Evolutionary conservation across 169 alveolate species (phyloP).

Genomic region (Cyclospora cayetanensis): DNA sequence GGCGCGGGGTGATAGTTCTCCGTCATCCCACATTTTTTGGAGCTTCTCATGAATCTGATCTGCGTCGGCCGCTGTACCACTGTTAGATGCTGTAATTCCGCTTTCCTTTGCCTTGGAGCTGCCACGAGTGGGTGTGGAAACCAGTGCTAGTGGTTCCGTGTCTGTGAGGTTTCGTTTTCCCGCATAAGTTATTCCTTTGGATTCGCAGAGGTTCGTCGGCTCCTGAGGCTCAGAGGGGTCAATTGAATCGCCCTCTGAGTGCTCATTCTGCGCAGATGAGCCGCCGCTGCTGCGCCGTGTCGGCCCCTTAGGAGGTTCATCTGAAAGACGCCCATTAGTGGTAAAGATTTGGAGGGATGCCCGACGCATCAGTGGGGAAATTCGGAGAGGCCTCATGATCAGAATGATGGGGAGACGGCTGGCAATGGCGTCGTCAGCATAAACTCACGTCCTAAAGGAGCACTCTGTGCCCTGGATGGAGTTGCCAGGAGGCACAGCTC

Average conservation of each 20-base stretch:
- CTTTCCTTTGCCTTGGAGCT: neutral
- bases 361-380: conserved; percentile 49
- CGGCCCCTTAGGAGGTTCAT: conserved; percentile 16
- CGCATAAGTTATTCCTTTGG: neutral
- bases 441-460: neutral
- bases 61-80: neutral
- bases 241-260: neutral
- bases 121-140: conserved; percentile 57
- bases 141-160: conserved; percentile 21
- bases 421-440: neutral
- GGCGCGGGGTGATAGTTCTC: conserved; percentile 64
- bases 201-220: neutral
- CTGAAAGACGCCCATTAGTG: neutral
- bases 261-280: neutral
- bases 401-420: neutral
- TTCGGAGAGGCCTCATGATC: conserved; percentile 28
- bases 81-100: neutral
- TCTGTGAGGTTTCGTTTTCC: neutral
- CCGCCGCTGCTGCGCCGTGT: conserved; percentile 43
- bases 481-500: conserved; percentile 31
- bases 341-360: conserved; percentile 20
- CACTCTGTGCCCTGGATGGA: neutral
- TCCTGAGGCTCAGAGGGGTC: neutral
- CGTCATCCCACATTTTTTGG: conserved; percentile 64
- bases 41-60: conserved; percentile 24